Evolutionary conservation across 2,329 filamentous ascomycete species (phyloP).

Genomic region (Cadophora sp.): DNA sequence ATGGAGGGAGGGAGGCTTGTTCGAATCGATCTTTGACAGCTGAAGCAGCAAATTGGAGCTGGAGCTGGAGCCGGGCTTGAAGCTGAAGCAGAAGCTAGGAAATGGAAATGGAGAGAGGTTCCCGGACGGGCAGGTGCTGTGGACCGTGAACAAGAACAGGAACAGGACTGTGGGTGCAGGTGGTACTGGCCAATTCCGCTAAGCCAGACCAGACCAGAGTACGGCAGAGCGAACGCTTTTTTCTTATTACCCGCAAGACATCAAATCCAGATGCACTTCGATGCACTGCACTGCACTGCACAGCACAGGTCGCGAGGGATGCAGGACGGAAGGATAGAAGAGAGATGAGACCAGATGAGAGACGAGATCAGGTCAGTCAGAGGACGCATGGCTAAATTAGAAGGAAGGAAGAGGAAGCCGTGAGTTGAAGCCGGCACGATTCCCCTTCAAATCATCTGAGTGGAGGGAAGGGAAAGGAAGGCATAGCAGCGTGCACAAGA

Average conservation of each 20-base stretch:
- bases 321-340: no score
- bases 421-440: no score
- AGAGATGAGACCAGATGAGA: not conserved
- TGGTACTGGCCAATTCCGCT: slow-evolving; percentile 5
- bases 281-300: not conserved
- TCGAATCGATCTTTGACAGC: not conserved
- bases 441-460: no score
- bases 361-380: not conserved
- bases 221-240: no score
- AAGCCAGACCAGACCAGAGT: not conserved
- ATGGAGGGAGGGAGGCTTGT: not conserved
- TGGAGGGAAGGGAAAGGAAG: no score
- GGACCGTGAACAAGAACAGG: slow-evolving; percentile 8
- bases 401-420: not conserved
- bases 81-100: slow-evolving; percentile 9
- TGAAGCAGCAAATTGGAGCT: slow-evolving; percentile 4
- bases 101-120: not conserved
- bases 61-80: not conserved
- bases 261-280: not conserved
- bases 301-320: slow-evolving; percentile 13
- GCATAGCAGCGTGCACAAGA: not conserved
- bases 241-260: not conserved
- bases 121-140: not conserved
- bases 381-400: not conserved
- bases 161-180: not conserved